phyloP scores from a whole-genome alignment of 805 yeast genomes.

The Candida vaughaniae region DNA sequence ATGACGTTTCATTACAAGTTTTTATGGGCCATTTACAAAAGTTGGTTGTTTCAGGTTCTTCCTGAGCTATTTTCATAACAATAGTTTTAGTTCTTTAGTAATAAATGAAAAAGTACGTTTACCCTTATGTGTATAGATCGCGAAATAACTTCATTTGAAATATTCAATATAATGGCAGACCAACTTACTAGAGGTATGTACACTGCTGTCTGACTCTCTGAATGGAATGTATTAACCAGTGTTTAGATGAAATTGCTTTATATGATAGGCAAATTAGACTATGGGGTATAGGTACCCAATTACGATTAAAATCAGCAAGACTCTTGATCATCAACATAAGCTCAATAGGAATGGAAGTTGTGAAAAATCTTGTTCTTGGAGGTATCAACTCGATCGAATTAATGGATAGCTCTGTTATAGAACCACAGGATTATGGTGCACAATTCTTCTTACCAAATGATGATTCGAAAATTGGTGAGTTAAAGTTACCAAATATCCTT shows the following conservation, averaged over 20 bases:
- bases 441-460: conserved; percentile 70
- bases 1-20: conserved; percentile 56
- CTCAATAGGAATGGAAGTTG: conserved; percentile 77
- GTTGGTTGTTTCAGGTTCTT: conserved; percentile 24
- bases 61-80: too few species aligned
- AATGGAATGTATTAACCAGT: neutral
- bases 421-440: conserved; percentile 62
- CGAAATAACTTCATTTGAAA: too few species aligned
- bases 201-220: neutral
- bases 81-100: neutral
- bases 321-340: conserved; percentile 71
- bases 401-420: conserved; percentile 54
- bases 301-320: conserved; percentile 66
- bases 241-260: conserved; percentile 75
- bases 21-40: conserved; percentile 55
- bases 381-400: conserved; percentile 82
- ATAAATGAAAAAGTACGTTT: too few species aligned
- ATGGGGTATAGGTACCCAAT: conserved; percentile 96
- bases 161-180: neutral
- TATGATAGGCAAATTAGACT: conserved; percentile 93
- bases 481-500: conserved; percentile 54
- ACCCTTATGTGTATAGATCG: too few species aligned
- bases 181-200: conserved; percentile 16
- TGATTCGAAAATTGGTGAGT: conserved; percentile 52
- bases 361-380: conserved; percentile 82